These are phyloP conservation scores for Pseudocercospora cruenta DNA, from an alignment of 2,329 filamentous ascomycete genomes.

Conservation along the genomic window DNA sequence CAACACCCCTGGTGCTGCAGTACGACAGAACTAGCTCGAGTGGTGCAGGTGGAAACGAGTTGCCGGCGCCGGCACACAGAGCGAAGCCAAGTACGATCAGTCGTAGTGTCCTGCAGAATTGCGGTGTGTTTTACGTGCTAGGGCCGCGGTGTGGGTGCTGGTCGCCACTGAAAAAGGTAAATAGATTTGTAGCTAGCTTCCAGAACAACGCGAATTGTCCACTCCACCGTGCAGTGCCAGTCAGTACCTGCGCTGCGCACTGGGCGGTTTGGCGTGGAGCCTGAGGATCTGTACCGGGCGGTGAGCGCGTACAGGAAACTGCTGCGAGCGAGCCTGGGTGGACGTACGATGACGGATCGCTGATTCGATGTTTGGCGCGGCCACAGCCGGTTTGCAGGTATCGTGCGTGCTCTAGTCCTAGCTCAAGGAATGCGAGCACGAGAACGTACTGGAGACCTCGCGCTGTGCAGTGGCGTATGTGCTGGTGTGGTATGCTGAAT, in stretches of 20 bases:
- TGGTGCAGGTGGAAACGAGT: constrained; percentile 30
- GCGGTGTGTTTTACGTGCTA: constrained; percentile 28
- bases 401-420: neutral
- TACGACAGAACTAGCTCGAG: constrained; percentile 27
- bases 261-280: constrained; percentile 16
- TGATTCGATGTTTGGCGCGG: constrained; percentile 2
- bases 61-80: constrained; percentile 29
- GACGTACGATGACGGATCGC: constrained; percentile 1
- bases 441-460: neutral
- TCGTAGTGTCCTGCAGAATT: constrained; percentile 27
- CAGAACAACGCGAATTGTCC: neutral
- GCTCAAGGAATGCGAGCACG: neutral
- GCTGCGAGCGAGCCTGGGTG: neutral
- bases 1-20: constrained; percentile 30
- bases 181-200: constrained; percentile 19
- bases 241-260: constrained; percentile 5
- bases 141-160: constrained; percentile 19
- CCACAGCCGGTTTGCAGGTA: constrained; percentile 3
- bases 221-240: neutral
- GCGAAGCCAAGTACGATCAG: constrained; percentile 19
- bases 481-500: constrained; percentile 5
- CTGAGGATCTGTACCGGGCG: constrained; percentile 16
- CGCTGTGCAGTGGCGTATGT: neutral
- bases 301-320: constrained; percentile 17
- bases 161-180: constrained; percentile 14